Evolutionary conservation across 202 grass and related monocot species (phyloP), one percentile per base, ranked within the genome.

Genomic region (Bolboschoenoplectus hybrid): DNA sequence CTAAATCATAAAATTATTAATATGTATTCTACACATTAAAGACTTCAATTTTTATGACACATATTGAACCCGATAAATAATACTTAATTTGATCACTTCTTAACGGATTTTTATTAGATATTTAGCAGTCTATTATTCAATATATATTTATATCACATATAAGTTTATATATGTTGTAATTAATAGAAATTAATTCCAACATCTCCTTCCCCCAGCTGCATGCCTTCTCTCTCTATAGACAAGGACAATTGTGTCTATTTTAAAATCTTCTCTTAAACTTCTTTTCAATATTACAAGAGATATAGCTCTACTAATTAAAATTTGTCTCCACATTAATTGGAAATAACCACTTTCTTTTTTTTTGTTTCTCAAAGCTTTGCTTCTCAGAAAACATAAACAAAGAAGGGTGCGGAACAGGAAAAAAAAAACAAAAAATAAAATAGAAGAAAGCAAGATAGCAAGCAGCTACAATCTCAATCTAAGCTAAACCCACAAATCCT

Each of bases 321-420:
- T 50, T 50, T 72, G 4, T 49, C 44, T 73, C 7, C 1, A 72
- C 7, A 17, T 19, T 32, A 7, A 50, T 10, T 9, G 10, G 13
- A 38, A 69, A 69, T 69, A 43, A 43, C n/a, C 70, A 50, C n/a
- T 74, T 49, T 74, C 41, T 73, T 13, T 70, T 43, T 45, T 47
- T 72, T 47, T 46, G 14, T 6, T 9, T 50, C 44, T 46, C 41
- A 32, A 34, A 51, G 17, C 12, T 74, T 50, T 47, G 44, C 16
- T n/a, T 12, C n/a, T 47, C n/a, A 47, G 3, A 74, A 64, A 49
- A 50, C 43, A 12, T 32, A 51, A 51, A 67, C 34, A 12, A 49
- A 45, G 67, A 46, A 71, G 67, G 19, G 19, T 50, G 36, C n/a
- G 1, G 0, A 50, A 17, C 41, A 50, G n/a, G 3, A 6, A 11